phyloP scores from a whole-genome alignment of 1,284 basidiomycete species.

The Pseudozyma tsukubaensis region DNA sequence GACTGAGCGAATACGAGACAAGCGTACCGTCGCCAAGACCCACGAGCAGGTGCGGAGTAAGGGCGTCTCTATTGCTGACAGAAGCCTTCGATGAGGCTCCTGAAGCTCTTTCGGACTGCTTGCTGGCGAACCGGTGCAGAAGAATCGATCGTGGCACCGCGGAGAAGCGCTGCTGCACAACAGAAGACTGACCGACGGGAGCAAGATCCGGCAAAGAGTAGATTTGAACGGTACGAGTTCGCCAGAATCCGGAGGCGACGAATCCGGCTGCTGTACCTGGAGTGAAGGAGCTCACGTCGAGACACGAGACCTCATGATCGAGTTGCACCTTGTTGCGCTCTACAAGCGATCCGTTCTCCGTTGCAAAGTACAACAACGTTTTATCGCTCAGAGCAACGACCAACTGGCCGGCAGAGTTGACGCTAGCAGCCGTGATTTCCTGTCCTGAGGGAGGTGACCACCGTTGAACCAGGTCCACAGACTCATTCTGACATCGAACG shows the following conservation, averaged over 20 bases:
- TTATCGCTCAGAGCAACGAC: constrained; percentile 77
- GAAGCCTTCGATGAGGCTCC: constrained; percentile 6
- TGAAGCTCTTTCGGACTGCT: not conserved
- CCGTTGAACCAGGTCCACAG: constrained; percentile 2
- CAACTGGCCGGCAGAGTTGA: constrained; percentile 76
- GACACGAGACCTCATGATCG: constrained; percentile 61
- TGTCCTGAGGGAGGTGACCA: constrained; percentile 22
- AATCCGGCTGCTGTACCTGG: constrained; percentile 46
- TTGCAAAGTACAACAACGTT: constrained; percentile 73
- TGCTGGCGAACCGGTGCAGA: constrained; percentile 75
- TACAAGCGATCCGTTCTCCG: constrained; percentile 69
- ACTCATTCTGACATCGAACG: constrained; percentile 10
- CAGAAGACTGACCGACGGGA: constrained; percentile 53
- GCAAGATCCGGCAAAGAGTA: constrained; percentile 72
- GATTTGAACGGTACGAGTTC: constrained; percentile 76
- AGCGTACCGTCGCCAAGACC: constrained; percentile 85
- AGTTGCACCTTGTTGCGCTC: constrained; percentile 26
- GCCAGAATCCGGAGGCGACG: constrained; percentile 82
- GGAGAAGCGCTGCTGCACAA: constrained; percentile 19
- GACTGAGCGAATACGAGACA: constrained; percentile 73
- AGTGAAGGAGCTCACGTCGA: constrained; percentile 65
- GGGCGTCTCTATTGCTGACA: constrained; percentile 25
- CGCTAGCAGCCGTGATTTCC: constrained; percentile 53
- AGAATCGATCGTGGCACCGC: constrained; percentile 77
- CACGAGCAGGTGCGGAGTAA: constrained; percentile 74